Base-by-base conservation (phyloP, 441 rosid genomes). In the Erysimum cheiri region DNA sequence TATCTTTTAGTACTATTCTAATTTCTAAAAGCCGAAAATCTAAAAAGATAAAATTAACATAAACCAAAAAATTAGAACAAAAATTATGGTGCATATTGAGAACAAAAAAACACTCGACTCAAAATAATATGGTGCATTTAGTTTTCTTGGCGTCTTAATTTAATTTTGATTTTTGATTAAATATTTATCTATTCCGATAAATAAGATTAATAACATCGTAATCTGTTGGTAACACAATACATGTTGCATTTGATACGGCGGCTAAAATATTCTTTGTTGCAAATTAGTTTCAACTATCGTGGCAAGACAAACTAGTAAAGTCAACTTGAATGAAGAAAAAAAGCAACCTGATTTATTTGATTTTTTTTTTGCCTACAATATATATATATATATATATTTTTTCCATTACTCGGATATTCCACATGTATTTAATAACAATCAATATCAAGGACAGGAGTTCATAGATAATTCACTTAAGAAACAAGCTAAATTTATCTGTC, bases 401-500 rank as follows among this genome's bases (percentile, higher is more conserved):
- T 12, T 35, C 6, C 32, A 36, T 28, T 11, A 46, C 13, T 55
- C 26, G 4, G 63, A 55, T 55, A 72, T 36, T 55, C 33, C 57
- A 72, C 33, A 47, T 17, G 8, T 19, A 8, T 36, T 3, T 55
- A 55, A 11, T 8, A 37, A 56, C 28, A 5, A 28, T 64, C 5
- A 44, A 13, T 37, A 64, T 37, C 64, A 37, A 47, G 2, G 24
- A 64, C 52, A 72, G 24, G 17, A 44, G 35, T 28, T 72, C 11
- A 3, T 56, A 56, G 9, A 19, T 56, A 64, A 56, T 47, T 72
- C 44, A 58, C 10, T 57, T 39, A 40, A 35, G 50, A 55, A 55
- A 63, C 39, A 44, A 54, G 49, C 64, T 63, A 54, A 55, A 26
- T 44, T 72, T 56, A 29, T 28, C 59, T 56, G 70, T 72, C 65